phyloP scores from a whole-genome alignment of 2,329 filamentous ascomycete species.

The Curvularia hawaiiensis region DNA sequence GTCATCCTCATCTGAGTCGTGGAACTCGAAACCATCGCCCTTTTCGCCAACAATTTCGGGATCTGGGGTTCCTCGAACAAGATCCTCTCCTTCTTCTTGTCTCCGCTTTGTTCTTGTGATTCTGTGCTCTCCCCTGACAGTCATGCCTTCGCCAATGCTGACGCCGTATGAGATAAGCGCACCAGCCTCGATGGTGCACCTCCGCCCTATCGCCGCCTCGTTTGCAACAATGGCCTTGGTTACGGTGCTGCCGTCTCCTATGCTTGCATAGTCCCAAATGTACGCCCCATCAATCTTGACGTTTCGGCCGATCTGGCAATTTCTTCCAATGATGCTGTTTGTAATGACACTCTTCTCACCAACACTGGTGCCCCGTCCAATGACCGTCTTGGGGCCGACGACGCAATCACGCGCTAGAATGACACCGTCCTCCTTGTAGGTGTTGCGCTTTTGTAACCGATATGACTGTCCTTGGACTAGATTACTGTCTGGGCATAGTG shows the following conservation, averaged over 20 bases:
- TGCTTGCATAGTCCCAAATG: slow-evolving; percentile 82
- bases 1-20: slow-evolving; percentile 64
- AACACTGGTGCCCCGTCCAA: slow-evolving; percentile 78
- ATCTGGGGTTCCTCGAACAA: slow-evolving; percentile 50
- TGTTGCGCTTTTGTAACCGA: slow-evolving; percentile 68
- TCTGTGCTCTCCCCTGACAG: slow-evolving; percentile 49
- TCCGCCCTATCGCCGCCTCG: slow-evolving; percentile 71
- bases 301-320: slow-evolving; percentile 85
- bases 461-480: slow-evolving; percentile 79
- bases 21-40: slow-evolving; percentile 66
- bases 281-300: slow-evolving; percentile 80
- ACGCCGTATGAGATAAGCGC: slow-evolving; percentile 82
- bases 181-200: slow-evolving; percentile 71
- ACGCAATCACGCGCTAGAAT: slow-evolving; percentile 73
- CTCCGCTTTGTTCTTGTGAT: slow-evolving; percentile 55
- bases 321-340: slow-evolving; percentile 80
- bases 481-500: slow-evolving; percentile 88
- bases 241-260: slow-evolving; percentile 76
- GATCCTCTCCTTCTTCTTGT: slow-evolving; percentile 50
- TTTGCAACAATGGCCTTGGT: slow-evolving; percentile 77
- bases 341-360: slow-evolving; percentile 72
- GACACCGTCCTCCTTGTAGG: slow-evolving; percentile 81
- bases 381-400: slow-evolving; percentile 70
- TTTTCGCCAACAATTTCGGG: slow-evolving; percentile 60
- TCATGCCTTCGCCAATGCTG: slow-evolving; percentile 67